Evolutionary conservation across 2,329 filamentous ascomycete genomes (phyloP).

Genomic region (Ceratocystis colombiana): DNA sequence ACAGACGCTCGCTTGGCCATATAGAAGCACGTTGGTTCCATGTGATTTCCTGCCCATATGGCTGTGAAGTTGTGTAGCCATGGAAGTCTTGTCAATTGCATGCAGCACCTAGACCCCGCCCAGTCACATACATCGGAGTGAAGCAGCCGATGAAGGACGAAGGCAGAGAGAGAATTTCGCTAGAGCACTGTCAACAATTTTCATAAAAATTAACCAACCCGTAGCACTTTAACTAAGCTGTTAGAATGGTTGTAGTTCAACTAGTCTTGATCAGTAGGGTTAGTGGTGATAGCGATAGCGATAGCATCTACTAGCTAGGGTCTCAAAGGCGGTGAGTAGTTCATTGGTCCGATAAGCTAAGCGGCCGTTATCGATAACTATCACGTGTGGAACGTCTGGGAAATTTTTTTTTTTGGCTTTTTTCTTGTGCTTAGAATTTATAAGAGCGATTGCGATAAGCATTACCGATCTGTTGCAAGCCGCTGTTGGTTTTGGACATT

Average conservation of each 20-base stretch:
- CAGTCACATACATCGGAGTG: not conserved
- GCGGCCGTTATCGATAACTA: slow-evolving; percentile 24
- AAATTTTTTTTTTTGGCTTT: slow-evolving; percentile 24
- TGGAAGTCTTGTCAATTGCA: slow-evolving; percentile 1
- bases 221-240: too few species aligned
- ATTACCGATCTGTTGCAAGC: slow-evolving; percentile 1
- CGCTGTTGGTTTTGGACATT: slow-evolving; percentile 1
- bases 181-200: too few species aligned
- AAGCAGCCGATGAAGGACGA: not conserved
- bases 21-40: not conserved
- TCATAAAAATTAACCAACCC: too few species aligned
- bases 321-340: slow-evolving; percentile 18
- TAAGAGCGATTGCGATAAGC: slow-evolving; percentile 20
- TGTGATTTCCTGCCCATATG: not conserved
- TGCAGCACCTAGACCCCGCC: not conserved
- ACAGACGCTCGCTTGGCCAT: slow-evolving; percentile 4
- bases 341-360: slow-evolving; percentile 20
- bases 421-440: slow-evolving; percentile 14
- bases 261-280: not conserved
- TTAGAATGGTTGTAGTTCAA: too few species aligned
- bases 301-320: not conserved
- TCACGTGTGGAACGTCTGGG: slow-evolving; percentile 23
- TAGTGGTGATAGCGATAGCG: not conserved
- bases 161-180: not conserved
- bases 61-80: not conserved